Conservation (phyloP, 306 rosid genomes). For the Mimosa pudica region DNA sequence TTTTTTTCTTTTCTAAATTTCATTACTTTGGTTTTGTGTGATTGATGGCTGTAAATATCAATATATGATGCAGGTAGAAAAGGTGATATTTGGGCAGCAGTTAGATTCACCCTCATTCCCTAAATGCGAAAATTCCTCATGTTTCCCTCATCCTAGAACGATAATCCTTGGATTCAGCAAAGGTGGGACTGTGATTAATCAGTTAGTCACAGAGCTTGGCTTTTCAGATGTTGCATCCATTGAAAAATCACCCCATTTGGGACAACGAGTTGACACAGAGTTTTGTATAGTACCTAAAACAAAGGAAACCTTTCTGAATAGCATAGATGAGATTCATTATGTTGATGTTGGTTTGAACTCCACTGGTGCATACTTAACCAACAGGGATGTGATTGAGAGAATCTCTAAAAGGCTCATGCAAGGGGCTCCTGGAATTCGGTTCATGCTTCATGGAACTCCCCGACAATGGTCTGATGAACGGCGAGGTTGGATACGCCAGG, state of each 20-base stretch:
- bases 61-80: slow-evolving; percentile 51
- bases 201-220: slow-evolving; percentile 74
- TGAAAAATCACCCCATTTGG: slow-evolving; percentile 30
- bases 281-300: slow-evolving; percentile 48
- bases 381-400: slow-evolving; percentile 50
- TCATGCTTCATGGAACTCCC: slow-evolving; percentile 88
- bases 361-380: slow-evolving; percentile 71
- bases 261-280: slow-evolving; percentile 23
- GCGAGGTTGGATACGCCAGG: slow-evolving; percentile 68
- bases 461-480: slow-evolving; percentile 76
- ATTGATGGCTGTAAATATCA: not conserved
- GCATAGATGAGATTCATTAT: slow-evolving; percentile 75
- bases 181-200: slow-evolving; percentile 89
- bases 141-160: slow-evolving; percentile 51
- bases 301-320: slow-evolving; percentile 53
- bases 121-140: slow-evolving; percentile 20
- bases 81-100: slow-evolving; percentile 33
- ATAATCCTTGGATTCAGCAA: slow-evolving; percentile 86
- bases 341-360: slow-evolving; percentile 88
- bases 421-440: slow-evolving; percentile 46
- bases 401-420: slow-evolving; percentile 47
- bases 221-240: slow-evolving; percentile 40
- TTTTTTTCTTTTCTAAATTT: not conserved
- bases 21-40: not conserved
- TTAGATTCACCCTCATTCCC: slow-evolving; percentile 24